Percentiles rank a stretch among this genome's conserved stretches.
Conservation (phyloP, 306 rosid species). For the Comarum palustre region DNA sequence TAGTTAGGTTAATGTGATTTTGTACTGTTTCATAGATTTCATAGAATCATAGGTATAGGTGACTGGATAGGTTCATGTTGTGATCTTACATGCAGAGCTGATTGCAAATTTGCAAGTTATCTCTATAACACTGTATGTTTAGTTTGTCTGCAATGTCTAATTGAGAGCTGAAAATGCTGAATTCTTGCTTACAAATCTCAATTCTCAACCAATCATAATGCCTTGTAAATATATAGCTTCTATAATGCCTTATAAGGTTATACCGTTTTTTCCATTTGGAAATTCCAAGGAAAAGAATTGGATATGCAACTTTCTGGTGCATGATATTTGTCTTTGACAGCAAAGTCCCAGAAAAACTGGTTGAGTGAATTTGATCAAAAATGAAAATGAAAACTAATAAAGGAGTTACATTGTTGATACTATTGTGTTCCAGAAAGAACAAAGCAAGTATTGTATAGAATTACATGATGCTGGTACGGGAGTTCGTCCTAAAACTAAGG, state of each 20-base stretch:
- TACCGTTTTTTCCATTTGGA: neutral
- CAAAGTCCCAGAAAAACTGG: neutral
- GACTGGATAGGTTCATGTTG: neutral
- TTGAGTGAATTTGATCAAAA: neutral
- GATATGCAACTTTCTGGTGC: neutral
- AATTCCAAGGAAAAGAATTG: neutral
- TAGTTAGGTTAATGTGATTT: neutral
- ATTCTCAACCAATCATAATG: neutral
- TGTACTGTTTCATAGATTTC: neutral
- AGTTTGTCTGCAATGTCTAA: neutral
- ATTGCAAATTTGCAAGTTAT: neutral
- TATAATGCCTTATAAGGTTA: neutral
- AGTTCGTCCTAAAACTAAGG: neutral
- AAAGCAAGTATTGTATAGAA: neutral
- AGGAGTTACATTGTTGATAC: neutral
- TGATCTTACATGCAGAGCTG: neutral
- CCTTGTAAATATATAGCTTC: neutral
- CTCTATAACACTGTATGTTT: neutral
- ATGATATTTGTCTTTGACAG: neutral
- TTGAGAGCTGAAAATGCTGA: neutral
- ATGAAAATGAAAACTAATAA: neutral
- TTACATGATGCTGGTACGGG: neutral
- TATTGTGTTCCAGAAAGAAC: neutral
- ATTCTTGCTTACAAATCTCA: neutral
- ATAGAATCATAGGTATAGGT: neutral